A percentile compares a stretch with the other conserved stretches of the same genome.
Conservation (phyloP, 106 monocot species). For the Dendrobium nobile region DNA sequence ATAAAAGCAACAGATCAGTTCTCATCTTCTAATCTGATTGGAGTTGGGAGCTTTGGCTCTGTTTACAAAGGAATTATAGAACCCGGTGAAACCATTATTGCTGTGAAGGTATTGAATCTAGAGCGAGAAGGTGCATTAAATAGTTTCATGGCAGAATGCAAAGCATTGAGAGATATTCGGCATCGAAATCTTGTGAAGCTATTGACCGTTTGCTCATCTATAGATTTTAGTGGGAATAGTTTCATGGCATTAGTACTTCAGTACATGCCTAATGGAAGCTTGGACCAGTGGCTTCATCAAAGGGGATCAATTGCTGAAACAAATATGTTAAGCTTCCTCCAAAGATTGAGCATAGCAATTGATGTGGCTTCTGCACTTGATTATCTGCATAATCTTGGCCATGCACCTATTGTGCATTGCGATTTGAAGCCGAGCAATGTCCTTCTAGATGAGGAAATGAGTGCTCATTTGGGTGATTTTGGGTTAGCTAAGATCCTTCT, state of each 20-base stretch:
- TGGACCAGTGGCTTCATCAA: conserved; percentile 13
- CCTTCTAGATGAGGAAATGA: conserved; percentile 20
- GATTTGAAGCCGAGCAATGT: conserved; percentile 28
- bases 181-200: conserved; percentile 17
- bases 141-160: conserved; percentile 13
- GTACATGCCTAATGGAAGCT: conserved; percentile 11
- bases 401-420: conserved; percentile 13
- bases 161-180: not conserved
- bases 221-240: conserved; percentile 1
- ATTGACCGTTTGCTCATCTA: conserved; percentile 1
- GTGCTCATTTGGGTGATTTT: conserved; percentile 32
- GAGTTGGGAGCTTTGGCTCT: not conserved
- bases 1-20: conserved; percentile 20
- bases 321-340: conserved; percentile 4
- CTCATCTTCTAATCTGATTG: conserved; percentile 6
- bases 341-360: conserved; percentile 14
- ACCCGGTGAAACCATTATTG: conserved; percentile 1
- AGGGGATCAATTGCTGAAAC: not conserved
- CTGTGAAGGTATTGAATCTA: conserved; percentile 17
- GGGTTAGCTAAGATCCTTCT: conserved; percentile 25
- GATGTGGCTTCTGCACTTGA: conserved; percentile 23
- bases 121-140: not conserved
- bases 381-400: conserved; percentile 16
- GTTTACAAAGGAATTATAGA: conserved; percentile 19
- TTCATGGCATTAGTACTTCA: conserved; percentile 9